Conservation (phyloP, 768 basidiomycete genomes). For the Nidularia sp. region DNA sequence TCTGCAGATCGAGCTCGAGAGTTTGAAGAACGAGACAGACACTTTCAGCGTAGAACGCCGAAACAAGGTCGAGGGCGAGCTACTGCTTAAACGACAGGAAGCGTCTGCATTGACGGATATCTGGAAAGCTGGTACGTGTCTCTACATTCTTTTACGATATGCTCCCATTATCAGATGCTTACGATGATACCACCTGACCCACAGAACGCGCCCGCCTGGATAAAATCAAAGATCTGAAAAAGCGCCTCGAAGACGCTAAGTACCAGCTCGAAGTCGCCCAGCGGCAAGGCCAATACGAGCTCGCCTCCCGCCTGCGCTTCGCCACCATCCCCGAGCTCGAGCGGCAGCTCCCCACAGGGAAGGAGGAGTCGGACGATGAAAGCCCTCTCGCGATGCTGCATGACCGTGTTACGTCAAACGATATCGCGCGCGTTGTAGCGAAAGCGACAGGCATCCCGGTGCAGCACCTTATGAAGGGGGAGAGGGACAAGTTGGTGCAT, state of each 20-base stretch:
- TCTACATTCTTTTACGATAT: neutral
- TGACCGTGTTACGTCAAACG: conserved; percentile 84
- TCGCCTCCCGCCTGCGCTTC: conserved; percentile 80
- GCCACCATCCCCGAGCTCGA: conserved; percentile 82
- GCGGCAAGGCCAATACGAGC: conserved; percentile 82
- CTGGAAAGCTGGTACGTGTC: conserved; percentile 66
- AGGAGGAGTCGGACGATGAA: conserved; percentile 34
- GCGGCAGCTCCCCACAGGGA: conserved; percentile 59
- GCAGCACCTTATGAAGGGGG: conserved; percentile 82
- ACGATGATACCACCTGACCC: neutral
- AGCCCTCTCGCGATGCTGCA: conserved; percentile 68
- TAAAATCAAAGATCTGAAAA: conserved; percentile 67
- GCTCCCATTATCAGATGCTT: neutral
- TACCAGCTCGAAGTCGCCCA: conserved; percentile 86
- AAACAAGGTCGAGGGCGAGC: conserved; percentile 58
- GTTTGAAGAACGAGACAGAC: conserved; percentile 84
- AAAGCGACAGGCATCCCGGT: conserved; percentile 90
- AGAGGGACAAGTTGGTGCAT: conserved; percentile 85
- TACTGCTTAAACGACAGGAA: conserved; percentile 57
- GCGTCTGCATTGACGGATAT: conserved; percentile 56
- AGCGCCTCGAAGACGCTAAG: conserved; percentile 77
- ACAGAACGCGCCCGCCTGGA: conserved; percentile 67
- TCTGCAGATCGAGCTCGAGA: conserved; percentile 85
- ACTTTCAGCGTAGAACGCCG: conserved; percentile 77
- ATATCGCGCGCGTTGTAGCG: conserved; percentile 85